Evolutionary conservation across 2,329 filamentous ascomycete species (phyloP).

Genomic region (Beauveria brongniartii): DNA sequence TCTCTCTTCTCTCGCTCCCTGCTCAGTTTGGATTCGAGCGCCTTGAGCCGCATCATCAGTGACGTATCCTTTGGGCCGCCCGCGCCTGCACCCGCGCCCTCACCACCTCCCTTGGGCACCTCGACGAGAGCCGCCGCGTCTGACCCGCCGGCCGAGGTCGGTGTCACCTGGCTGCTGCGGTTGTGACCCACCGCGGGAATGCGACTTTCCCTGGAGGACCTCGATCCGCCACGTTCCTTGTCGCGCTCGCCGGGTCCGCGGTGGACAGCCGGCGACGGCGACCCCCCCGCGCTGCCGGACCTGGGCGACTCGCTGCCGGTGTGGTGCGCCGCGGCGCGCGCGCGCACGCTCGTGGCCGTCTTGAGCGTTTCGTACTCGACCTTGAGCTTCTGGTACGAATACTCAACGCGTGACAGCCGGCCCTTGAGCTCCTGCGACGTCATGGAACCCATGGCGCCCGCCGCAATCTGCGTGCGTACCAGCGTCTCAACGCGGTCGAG

Average conservation of each 20-base stretch:
- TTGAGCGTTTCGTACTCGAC: conserved; percentile 63
- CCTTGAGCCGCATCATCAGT: conserved; percentile 78
- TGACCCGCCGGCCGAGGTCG: conserved; percentile 11
- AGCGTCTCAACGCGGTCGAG: conserved; percentile 80
- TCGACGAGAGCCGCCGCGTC: conserved; percentile 9
- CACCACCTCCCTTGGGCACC: conserved; percentile 13
- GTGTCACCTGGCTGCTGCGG: conserved; percentile 15
- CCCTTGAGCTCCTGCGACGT: conserved; percentile 35
- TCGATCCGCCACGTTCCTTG: conserved; percentile 27
- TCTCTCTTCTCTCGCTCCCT: conserved; percentile 80
- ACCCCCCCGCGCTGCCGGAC: conserved; percentile 31
- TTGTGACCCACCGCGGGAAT: conserved; percentile 14
- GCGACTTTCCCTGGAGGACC: conserved; percentile 18
- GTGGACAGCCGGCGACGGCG: conserved; percentile 45
- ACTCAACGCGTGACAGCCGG: conserved; percentile 47
- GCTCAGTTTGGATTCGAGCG: conserved; percentile 83
- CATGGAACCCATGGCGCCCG: conserved; percentile 40
- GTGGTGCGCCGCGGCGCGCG: conserved; percentile 29
- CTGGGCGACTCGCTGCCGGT: conserved; percentile 25
- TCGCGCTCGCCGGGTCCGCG: conserved; percentile 42
- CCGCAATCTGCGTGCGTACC: conserved; percentile 56
- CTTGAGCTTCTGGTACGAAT: conserved; percentile 55
- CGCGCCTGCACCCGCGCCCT: conserved; percentile 10
- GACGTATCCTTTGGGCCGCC: conserved; percentile 50
- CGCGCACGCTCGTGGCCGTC: conserved; percentile 51